Conservation (phyloP, 192 early-diverging fungal genomes). For the Haplosporangium gracile region DNA sequence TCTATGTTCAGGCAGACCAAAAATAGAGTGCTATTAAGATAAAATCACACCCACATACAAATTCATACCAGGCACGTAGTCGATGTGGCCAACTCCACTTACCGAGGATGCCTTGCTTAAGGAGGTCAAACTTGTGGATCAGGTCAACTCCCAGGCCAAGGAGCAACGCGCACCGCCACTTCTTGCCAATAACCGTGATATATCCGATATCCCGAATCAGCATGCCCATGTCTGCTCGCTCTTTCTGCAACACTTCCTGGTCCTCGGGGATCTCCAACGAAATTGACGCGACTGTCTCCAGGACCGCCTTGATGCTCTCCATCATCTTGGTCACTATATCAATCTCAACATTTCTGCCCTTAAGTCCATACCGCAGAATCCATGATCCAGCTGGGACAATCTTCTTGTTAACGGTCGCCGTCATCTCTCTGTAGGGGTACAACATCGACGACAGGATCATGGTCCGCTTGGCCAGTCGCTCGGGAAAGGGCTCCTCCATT, state of each 20-base stretch:
- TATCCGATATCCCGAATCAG: constrained; percentile 66
- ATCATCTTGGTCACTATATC: constrained; percentile 36
- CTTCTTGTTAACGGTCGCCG: constrained; percentile 57
- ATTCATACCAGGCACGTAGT: not conserved
- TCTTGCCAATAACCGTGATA: constrained; percentile 59
- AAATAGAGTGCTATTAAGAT: not conserved
- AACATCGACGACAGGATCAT: constrained; percentile 68
- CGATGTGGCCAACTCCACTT: not conserved
- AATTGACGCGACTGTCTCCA: not conserved
- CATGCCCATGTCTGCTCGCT: constrained; percentile 57
- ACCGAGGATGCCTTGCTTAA: constrained; percentile 29
- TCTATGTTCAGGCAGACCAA: not conserved
- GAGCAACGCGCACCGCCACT: constrained; percentile 64
- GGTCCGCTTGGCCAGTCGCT: constrained; percentile 32
- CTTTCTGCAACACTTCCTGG: not conserved
- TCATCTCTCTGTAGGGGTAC: constrained; percentile 64
- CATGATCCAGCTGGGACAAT: constrained; percentile 48
- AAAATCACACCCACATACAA: not conserved
- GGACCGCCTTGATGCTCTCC: constrained; percentile 15
- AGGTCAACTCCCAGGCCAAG: constrained; percentile 65
- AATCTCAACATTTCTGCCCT: constrained; percentile 55
- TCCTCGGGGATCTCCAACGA: not conserved
- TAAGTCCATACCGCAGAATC: constrained; percentile 68
- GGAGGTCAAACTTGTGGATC: constrained; percentile 46
- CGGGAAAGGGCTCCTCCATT: constrained; percentile 12